Conservation (phyloP, 2,329 filamentous ascomycete species). For the Niveomyces coronatus region DNA sequence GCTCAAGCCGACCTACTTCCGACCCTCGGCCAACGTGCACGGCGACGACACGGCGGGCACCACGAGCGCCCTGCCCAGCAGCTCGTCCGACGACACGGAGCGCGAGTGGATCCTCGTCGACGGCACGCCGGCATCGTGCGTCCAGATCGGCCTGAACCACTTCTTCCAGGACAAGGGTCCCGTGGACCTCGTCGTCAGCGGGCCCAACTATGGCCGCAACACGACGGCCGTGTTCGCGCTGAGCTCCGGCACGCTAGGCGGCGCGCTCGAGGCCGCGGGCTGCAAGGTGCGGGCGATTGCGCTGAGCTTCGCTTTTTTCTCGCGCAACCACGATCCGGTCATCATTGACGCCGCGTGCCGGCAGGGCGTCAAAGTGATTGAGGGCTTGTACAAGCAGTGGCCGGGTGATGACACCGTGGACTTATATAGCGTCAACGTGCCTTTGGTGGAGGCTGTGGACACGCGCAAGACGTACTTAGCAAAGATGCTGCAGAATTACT, state of each 20-base stretch:
- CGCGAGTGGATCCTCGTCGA: conserved; percentile 79
- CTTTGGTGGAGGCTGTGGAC: conserved; percentile 67
- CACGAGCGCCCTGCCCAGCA: conserved; percentile 46
- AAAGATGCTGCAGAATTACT: conserved; percentile 81
- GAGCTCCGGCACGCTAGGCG: conserved; percentile 68
- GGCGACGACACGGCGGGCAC: conserved; percentile 47
- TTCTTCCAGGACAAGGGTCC: conserved; percentile 63
- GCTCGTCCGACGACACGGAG: conserved; percentile 45
- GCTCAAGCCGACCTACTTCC: conserved; percentile 76
- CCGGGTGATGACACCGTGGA: conserved; percentile 55
- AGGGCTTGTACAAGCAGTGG: conserved; percentile 71
- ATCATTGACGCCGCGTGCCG: conserved; percentile 70
- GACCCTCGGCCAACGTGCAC: conserved; percentile 37
- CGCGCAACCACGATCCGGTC: conserved; percentile 68
- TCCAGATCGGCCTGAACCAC: conserved; percentile 74
- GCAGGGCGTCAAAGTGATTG: conserved; percentile 66
- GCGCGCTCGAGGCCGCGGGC: conserved; percentile 65
- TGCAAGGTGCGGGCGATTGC: conserved; percentile 66
- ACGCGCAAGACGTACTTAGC: conserved; percentile 69
- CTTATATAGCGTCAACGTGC: conserved; percentile 87
- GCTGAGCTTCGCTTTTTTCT: conserved; percentile 83
- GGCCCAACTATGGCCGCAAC: conserved; percentile 77
- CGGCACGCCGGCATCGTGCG: conserved; percentile 70
- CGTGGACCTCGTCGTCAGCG: conserved; percentile 67
- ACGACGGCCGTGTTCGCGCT: conserved; percentile 71